Percentiles rank a stretch among this genome's conserved stretches.
These are phyloP conservation scores for Aspergillus niger DNA, from an alignment of 2,329 filamentous ascomycete species.

Conservation along the genomic window DNA sequence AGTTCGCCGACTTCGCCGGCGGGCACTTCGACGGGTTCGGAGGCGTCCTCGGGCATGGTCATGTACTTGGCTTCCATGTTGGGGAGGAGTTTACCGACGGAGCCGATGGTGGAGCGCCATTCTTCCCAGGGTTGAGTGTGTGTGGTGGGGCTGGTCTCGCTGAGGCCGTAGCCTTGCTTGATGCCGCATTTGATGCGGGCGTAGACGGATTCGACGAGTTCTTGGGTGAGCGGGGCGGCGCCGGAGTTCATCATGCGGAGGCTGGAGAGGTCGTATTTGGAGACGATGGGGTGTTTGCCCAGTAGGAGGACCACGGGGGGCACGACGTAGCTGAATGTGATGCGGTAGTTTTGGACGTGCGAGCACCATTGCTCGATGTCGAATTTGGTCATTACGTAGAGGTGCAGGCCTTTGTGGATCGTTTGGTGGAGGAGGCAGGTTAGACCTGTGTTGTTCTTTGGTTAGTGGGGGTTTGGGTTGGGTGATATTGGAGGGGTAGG, in stretches of 20 bases:
- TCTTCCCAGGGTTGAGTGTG: conserved; percentile 73
- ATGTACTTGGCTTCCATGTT: conserved; percentile 84
- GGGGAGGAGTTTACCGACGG: conserved; percentile 74
- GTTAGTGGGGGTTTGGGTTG: neutral
- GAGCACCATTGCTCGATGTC: conserved; percentile 77
- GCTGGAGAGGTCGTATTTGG: conserved; percentile 76
- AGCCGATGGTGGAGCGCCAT: conserved; percentile 75
- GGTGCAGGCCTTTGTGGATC: conserved; percentile 65
- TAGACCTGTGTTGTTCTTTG: conserved; percentile 56
- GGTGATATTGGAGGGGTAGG: neutral
- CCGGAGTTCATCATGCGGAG: conserved; percentile 85
- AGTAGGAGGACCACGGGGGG: conserved; percentile 81
- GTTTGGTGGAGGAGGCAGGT: conserved; percentile 71
- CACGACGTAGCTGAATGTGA: conserved; percentile 80
- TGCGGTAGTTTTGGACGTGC: conserved; percentile 70
- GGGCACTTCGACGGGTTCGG: conserved; percentile 56
- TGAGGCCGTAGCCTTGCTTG: conserved; percentile 91
- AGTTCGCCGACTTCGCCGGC: conserved; percentile 69
- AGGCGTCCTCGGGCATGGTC: conserved; percentile 55
- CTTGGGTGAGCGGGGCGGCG: conserved; percentile 78
- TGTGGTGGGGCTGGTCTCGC: conserved; percentile 80
- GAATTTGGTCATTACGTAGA: conserved; percentile 76
- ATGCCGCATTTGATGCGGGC: conserved; percentile 73
- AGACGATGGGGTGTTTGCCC: conserved; percentile 74
- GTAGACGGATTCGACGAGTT: conserved; percentile 77